Percentiles rank a stretch among this genome's conserved stretches.
These are phyloP conservation scores for Fusarium sp. DNA, from an alignment of 2,329 filamentous ascomycete genomes.

Conservation along the genomic window DNA sequence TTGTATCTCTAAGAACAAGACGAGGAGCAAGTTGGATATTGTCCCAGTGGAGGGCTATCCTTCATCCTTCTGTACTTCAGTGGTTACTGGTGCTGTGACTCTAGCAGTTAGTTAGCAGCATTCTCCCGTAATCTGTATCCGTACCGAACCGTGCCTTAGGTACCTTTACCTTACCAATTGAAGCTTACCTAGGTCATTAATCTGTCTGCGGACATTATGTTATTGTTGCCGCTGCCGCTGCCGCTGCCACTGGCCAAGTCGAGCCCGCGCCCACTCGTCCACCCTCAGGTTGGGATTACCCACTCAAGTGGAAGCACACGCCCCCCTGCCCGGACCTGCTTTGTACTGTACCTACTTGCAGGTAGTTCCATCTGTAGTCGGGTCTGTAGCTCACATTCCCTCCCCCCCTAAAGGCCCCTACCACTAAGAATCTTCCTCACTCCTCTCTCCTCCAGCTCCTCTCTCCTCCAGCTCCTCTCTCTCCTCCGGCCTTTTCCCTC, in stretches of 20 bases:
- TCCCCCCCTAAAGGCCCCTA: conserved; percentile 42
- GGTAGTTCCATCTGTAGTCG: conserved; percentile 17
- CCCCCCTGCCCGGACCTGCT: conserved; percentile 27
- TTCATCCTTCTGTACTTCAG: neutral
- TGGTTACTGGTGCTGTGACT: neutral
- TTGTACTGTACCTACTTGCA: conserved; percentile 1
- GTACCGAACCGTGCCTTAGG: neutral
- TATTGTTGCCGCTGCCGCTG: conserved; percentile 12
- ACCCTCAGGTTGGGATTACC: conserved; percentile 27
- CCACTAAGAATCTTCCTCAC: conserved; percentile 43
- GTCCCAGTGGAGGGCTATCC: neutral
- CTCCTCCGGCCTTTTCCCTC: conserved; percentile 48
- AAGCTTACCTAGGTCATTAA: conserved; percentile 14
- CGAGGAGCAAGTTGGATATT: neutral
- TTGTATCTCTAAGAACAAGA: neutral
- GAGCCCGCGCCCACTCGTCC: conserved; percentile 33
- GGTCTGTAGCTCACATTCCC: conserved; percentile 48
- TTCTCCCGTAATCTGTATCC: neutral
- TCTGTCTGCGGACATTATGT: conserved; percentile 7
- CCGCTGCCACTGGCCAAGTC: conserved; percentile 33
- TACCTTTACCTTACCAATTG: neutral
- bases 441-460: conserved; percentile 42
- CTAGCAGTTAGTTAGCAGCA: neutral
- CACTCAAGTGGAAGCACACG: conserved; percentile 42
- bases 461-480: conserved; percentile 43